A percentile compares a stretch with the other conserved stretches of the same genome.
phyloP scores from a whole-genome alignment of 106 monocot genomes.

The Agapanthus africanus region DNA sequence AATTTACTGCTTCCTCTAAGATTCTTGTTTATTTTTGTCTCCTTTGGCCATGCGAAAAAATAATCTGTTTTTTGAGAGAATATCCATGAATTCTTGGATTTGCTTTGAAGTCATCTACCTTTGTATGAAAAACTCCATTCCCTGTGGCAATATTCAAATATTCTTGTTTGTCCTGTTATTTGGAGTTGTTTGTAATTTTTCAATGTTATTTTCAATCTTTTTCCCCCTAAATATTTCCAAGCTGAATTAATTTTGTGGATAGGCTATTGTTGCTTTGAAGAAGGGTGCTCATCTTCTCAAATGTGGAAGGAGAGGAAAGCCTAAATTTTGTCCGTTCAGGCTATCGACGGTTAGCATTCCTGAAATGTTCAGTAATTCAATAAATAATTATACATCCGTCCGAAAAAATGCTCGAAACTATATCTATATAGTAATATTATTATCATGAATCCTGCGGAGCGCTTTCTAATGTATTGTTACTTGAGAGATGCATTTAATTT shows the following conservation, averaged over 20 bases:
- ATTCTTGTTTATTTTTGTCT: no score
- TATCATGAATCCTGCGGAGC: no score
- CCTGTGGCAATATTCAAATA: no score
- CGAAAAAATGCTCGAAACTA: no score
- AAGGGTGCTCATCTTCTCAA: constrained; percentile 73
- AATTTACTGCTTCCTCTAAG: neutral
- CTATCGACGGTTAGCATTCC: constrained; percentile 40
- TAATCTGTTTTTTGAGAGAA: no score
- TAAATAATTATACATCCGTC: no score
- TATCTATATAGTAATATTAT: no score
- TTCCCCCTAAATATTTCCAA: neutral
- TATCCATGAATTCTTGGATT: neutral
- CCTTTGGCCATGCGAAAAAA: no score
- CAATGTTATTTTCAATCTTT: neutral
- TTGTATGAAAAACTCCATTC: neutral
- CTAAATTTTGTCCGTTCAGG: constrained; percentile 58
- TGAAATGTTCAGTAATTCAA: no score
- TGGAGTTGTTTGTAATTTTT: neutral
- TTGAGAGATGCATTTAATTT: no score
- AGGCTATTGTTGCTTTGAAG: constrained; percentile 68
- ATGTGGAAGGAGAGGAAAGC: constrained; percentile 67
- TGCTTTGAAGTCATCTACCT: neutral
- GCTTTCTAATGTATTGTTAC: no score
- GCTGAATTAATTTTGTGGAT: neutral
- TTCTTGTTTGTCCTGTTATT: neutral